These are phyloP conservation scores for Arabidopsis thaliana DNA, from an alignment of 345 rosid species.

Conservation along the genomic window TAIR10.1 NC_003071.7:9375501-9376000, in stretches of 20 bases:
- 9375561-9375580: conserved; percentile 52
- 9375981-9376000: conserved; percentile 94
- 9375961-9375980: conserved; percentile 75
- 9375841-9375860: conserved; percentile 65
- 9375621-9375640: conserved; percentile 52
- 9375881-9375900: conserved; percentile 1
- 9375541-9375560: too few species aligned
- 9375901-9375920: neutral
- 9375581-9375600: conserved; percentile 95
- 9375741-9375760: conserved; percentile 95
- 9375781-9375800: conserved; percentile 91
- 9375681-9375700: neutral
- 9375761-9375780: conserved; percentile 99
- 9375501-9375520: conserved; percentile 74
- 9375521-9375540: neutral
- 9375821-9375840: conserved; percentile 83
- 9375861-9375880: neutral
- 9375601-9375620: conserved; percentile 82
- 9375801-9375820: conserved; percentile 96
- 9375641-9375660: conserved; percentile 69
- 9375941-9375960: conserved; percentile 71
- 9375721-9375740: conserved; percentile 55
- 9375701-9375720: neutral
- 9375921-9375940: neutral
- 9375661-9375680: conserved; percentile 16